These are phyloP conservation scores for Neospora caninum DNA, from an alignment of 169 alveolate species.

Conservation along the genomic window DNA sequence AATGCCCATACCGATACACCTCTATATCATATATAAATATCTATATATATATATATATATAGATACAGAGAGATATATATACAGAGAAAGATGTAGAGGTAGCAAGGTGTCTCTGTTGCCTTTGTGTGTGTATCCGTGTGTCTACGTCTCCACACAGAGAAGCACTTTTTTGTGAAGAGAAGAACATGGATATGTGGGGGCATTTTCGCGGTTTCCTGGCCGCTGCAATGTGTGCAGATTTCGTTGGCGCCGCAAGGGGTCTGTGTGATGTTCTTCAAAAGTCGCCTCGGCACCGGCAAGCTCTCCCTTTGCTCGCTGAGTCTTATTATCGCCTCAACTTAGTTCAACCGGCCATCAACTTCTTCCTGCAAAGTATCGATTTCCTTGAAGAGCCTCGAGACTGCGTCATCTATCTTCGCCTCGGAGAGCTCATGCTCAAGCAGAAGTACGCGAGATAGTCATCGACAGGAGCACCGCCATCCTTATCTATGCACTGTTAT, in stretches of 20 bases:
- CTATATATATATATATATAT: background rate
- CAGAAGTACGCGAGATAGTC: background rate
- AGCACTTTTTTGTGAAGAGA: background rate
- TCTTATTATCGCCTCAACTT: background rate
- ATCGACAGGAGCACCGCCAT: too few relatives aligned
- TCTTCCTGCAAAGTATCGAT: background rate
- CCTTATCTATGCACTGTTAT: too few relatives aligned
- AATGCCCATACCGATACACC: too few relatives aligned
- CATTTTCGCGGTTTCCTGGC: background rate
- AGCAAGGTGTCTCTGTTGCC: too few relatives aligned
- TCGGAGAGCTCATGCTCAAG: constrained; percentile 21
- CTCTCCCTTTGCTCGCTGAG: constrained; percentile 28
- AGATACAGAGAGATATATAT: background rate
- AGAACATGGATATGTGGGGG: background rate
- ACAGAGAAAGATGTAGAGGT: background rate
- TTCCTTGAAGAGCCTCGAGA: constrained; percentile 3
- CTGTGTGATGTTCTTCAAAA: background rate
- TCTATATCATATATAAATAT: background rate
- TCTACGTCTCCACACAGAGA: background rate
- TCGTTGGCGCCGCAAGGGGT: background rate
- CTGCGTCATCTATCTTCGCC: constrained; percentile 26
- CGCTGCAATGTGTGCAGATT: background rate
- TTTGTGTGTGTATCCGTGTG: background rate
- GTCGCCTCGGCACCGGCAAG: background rate
- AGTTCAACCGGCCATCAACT: background rate